phyloP scores from a whole-genome alignment of 2,329 filamentous ascomycete genomes.

The Lasiodiplodia theobromae region DNA sequence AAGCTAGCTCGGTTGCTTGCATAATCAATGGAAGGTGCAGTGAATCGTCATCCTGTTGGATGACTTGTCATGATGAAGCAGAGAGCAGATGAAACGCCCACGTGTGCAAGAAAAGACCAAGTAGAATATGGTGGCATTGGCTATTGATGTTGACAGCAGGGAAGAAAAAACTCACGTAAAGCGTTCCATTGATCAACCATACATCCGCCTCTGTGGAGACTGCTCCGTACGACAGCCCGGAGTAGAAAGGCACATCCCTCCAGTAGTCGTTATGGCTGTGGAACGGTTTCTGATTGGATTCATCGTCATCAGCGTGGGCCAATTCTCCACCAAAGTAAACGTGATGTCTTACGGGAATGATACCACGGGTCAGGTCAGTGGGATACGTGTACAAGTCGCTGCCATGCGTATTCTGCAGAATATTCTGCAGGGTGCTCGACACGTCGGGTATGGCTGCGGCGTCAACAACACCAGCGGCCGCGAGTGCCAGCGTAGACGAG shows the following conservation, averaged over 20 bases:
- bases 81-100: too few relatives aligned
- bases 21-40: too few relatives aligned
- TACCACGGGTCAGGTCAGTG: slow-evolving; percentile 66
- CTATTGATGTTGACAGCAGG: not conserved
- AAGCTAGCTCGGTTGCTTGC: too few relatives aligned
- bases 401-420: slow-evolving; percentile 61
- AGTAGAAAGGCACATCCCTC: slow-evolving; percentile 57
- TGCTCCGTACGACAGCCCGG: slow-evolving; percentile 64
- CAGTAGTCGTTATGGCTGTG: slow-evolving; percentile 69
- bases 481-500: slow-evolving; percentile 1
- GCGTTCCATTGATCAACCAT: slow-evolving; percentile 63
- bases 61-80: too few relatives aligned
- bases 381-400: slow-evolving; percentile 64
- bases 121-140: not conserved
- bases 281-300: slow-evolving; percentile 53
- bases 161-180: slow-evolving; percentile 54
- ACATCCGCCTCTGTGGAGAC: slow-evolving; percentile 67
- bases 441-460: slow-evolving; percentile 47
- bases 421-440: slow-evolving; percentile 60
- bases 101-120: not conserved
- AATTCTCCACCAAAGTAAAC: not conserved
- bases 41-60: too few relatives aligned
- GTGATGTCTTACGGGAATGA: slow-evolving; percentile 54
- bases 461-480: not conserved
- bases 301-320: not conserved